Conservation (phyloP, 1,284 basidiomycete species). For the Leccinum griseonigrum region DNA sequence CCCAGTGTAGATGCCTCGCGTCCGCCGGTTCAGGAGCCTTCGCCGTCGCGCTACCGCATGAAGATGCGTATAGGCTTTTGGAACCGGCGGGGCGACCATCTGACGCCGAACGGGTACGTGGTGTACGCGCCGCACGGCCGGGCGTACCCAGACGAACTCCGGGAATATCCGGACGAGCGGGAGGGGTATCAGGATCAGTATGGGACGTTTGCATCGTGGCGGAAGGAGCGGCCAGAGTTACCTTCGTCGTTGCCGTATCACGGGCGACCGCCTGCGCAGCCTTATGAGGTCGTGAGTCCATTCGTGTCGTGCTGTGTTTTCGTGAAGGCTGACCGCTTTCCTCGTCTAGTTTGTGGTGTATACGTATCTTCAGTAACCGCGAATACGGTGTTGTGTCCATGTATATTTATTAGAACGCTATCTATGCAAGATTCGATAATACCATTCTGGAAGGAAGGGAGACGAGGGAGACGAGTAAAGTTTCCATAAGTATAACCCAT, state of each 20-base stretch:
- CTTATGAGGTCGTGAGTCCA: slow-evolving; percentile 55
- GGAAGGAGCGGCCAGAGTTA: slow-evolving; percentile 49
- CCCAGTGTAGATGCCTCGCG: slow-evolving; percentile 21
- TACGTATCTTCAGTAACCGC: slow-evolving; percentile 23
- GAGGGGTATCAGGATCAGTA: slow-evolving; percentile 53
- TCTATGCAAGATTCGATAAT: slow-evolving; percentile 9
- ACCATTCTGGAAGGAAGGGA: not conserved
- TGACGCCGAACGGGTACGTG: slow-evolving; percentile 50
- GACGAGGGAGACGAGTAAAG: slow-evolving; percentile 14
- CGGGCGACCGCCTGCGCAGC: slow-evolving; percentile 49
- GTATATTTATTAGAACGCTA: slow-evolving; percentile 22
- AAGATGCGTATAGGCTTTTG: slow-evolving; percentile 56
- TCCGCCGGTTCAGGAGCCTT: slow-evolving; percentile 28
- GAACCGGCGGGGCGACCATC: slow-evolving; percentile 69
- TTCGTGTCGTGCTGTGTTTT: slow-evolving; percentile 2
- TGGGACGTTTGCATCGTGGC: slow-evolving; percentile 40
- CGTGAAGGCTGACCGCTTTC: not conserved
- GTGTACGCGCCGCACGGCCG: slow-evolving; percentile 57
- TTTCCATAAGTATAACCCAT: not conserved
- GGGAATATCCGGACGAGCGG: slow-evolving; percentile 50
- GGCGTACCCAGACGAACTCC: slow-evolving; percentile 56
- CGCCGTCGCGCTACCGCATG: slow-evolving; percentile 26
- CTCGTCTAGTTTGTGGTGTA: slow-evolving; percentile 38
- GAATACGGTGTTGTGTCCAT: not conserved
- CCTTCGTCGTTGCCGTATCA: slow-evolving; percentile 53